Base-by-base conservation (phyloP, 2,329 filamentous ascomycete species). In the Thermothelomyces thermophilus region DNA sequence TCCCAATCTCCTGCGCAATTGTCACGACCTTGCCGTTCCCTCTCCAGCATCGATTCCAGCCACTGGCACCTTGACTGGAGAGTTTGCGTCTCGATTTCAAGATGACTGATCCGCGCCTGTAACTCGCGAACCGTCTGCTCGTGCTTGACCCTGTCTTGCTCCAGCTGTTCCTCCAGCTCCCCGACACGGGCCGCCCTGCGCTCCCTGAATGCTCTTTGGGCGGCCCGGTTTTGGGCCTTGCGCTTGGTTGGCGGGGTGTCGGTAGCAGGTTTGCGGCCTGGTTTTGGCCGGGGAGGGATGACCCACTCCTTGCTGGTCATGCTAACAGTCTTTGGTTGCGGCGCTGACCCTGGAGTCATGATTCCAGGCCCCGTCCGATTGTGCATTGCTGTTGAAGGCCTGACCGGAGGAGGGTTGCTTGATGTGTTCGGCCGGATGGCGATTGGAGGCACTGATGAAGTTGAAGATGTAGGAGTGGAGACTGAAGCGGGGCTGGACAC, bases 191-290 rank as follows among this genome's bases (percentile, higher is more conserved):
- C 87, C 2, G 88, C 88, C 56, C 91, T 81, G 51, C 91, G 78
- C 69, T 95, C 90, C 30, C 91, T 80, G 68, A 97, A 97, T 1
- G 87, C 88, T 51, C 91, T 77, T 70, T 97, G 91, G 3, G 91
- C 91, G 41, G 88, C 87, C 53, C 93, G 80, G 67, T 97, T 97
- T 71, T 97, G 93, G 1, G 88, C 87, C 73, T 96, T 94, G 58
- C 93, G 82, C 72, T 95, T 95, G 37, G 90, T 95, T 1, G 87
- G 87, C 13, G 90, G 90, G 46, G 90, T 94, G 64, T 96, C 90
- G 31, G 88, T 94, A 41, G 89, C 88, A 3, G 91, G 90, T 75
- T 97, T 97, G 60, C 91, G 83, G 42, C 91, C 91, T 19, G 93
- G 91, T 74, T 90, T 91, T 41, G 87, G 87, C 53, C 87, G 79